These are phyloP conservation scores for Colletotrichum chlorophyti DNA, from an alignment of 2,329 filamentous ascomycete species.

Conservation along the genomic window DNA sequence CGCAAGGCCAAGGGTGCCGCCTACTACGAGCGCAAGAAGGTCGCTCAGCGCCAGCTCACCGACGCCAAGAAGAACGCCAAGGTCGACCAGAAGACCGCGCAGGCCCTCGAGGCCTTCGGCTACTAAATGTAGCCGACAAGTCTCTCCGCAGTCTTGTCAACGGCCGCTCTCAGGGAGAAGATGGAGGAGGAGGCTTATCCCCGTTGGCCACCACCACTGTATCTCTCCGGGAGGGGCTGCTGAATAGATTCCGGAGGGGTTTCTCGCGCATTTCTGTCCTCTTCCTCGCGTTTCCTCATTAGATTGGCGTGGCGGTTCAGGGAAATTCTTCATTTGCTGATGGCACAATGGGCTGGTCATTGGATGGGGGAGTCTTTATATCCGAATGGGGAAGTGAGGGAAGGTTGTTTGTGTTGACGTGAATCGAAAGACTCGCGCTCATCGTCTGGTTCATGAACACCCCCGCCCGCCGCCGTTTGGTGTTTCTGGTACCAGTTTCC, in stretches of 20 bases:
- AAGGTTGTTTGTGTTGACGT: background rate
- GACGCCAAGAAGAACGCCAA: conserved; percentile 93
- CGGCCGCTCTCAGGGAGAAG: background rate
- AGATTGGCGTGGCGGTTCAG: conserved; percentile 62
- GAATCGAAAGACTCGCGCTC: conserved; percentile 4
- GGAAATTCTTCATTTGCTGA: conserved; percentile 58
- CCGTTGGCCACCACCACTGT: conserved; percentile 18
- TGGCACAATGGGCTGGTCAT: conserved; percentile 47
- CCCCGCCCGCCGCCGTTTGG: conserved; percentile 3
- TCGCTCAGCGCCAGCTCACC: conserved; percentile 85
- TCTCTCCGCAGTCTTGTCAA: conserved; percentile 18
- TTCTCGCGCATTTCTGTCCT: conserved; percentile 42
- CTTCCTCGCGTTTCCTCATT: conserved; percentile 58
- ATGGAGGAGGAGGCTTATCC: conserved; percentile 26
- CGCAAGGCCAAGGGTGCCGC: conserved; percentile 99
- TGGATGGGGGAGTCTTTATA: conserved; percentile 27
- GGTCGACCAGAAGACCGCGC: conserved; percentile 84
- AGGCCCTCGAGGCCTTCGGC: conserved; percentile 87
- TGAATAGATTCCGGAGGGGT: conserved; percentile 22
- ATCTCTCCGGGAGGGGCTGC: conserved; percentile 2
- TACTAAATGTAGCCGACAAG: conserved; percentile 68
- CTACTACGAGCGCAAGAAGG: conserved; percentile 99
- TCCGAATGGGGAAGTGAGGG: conserved; percentile 11
- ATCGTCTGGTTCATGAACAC: conserved; percentile 1
- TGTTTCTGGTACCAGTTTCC: conserved; percentile 11